Percentiles rank a stretch among this genome's conserved stretches.
Conservation (phyloP, 1,284 basidiomycete species). For the Afroboletus lepidellus region DNA sequence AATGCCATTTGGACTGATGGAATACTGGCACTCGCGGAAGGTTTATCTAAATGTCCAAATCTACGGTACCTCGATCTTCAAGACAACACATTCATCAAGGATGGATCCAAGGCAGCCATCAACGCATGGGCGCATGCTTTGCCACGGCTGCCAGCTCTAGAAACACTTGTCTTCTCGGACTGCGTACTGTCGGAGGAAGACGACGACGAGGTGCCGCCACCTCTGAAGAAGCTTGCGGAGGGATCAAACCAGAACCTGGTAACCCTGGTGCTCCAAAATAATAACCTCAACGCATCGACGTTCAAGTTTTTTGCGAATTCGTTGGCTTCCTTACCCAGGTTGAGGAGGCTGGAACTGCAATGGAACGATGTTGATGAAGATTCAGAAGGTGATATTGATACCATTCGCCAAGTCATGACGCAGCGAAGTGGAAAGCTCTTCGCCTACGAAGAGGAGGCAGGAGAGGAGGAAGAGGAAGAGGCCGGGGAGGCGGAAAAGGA, state of each 20-base stretch:
- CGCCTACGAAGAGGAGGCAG: constrained; percentile 73
- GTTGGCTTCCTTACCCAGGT: constrained; percentile 57
- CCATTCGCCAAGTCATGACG: constrained; percentile 61
- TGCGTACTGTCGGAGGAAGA: constrained; percentile 76
- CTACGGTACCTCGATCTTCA: constrained; percentile 88
- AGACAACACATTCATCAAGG: constrained; percentile 90
- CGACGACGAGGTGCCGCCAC: constrained; percentile 62
- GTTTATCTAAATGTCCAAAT: constrained; percentile 67
- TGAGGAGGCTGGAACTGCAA: constrained; percentile 79
- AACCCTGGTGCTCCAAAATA: constrained; percentile 83
- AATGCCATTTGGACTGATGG: constrained; percentile 97
- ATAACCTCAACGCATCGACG: constrained; percentile 77
- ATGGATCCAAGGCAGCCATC: constrained; percentile 55
- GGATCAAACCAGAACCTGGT: constrained; percentile 77
- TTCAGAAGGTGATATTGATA: constrained; percentile 64
- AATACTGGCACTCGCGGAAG: constrained; percentile 78
- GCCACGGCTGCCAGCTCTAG: constrained; percentile 68
- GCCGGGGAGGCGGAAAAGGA: too few relatives aligned
- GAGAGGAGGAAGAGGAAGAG: constrained; percentile 44
- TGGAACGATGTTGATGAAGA: constrained; percentile 87
- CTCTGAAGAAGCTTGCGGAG: constrained; percentile 63
- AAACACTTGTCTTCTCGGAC: constrained; percentile 87
- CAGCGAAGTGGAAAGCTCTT: constrained; percentile 64
- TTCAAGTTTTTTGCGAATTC: constrained; percentile 68
- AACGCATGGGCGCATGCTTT: constrained; percentile 76